Evolutionary conservation across 192 early-diverging fungal genomes (phyloP), one percentile per base, ranked within the genome.

Genomic region (Backusella parvicylindrica): DNA sequence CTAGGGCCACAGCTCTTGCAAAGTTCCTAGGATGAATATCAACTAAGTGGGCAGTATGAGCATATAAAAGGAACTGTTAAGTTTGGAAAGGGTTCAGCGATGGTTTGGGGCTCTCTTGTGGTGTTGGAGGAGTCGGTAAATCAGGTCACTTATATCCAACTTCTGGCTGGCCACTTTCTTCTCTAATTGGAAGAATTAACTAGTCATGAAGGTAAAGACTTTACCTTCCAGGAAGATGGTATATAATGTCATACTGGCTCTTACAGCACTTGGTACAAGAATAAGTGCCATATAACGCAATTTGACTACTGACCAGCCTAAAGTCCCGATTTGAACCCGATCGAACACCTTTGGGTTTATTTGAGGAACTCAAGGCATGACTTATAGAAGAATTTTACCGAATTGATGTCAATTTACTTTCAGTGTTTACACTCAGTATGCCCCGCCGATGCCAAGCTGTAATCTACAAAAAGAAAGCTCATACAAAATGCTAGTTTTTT

Each of bases 281-380:
- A 36, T 35, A 31, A 35, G 16, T 37, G 35, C 32, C 32, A 35
- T 36, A 37, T 32, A 11, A 67, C 18, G 32, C 65, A 35, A 32
- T 67, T 67, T 67, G 65, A 67, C 65, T 67, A 67, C 65, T 67
- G 65, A 37, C 65, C 65, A 4, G 7, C 65, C 32, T 16, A 37
- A 67, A 67, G 65, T 16, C 35, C 65, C 35, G 33, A 67, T 67
- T 67, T 67, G 65, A 67, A 67, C 7, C 65, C 15, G 35, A 36
- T 36, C 6, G 32, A 66, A 9, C 64, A n/a, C n/a, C n/a, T n/a
- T n/a, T n/a, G n/a, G n/a, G n/a, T n/a, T n/a, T n/a, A n/a, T n/a
- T n/a, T n/a, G n/a, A n/a, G n/a, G n/a, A 66, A 13, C 49, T 50
- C 21, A 50, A 50, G 49, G 15, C 50, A 53, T 53, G 2, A 7